These are phyloP conservation scores for Aspergillus coremiiformis DNA, from an alignment of 495 filamentous ascomycete genomes.

Conservation along the genomic window DNA sequence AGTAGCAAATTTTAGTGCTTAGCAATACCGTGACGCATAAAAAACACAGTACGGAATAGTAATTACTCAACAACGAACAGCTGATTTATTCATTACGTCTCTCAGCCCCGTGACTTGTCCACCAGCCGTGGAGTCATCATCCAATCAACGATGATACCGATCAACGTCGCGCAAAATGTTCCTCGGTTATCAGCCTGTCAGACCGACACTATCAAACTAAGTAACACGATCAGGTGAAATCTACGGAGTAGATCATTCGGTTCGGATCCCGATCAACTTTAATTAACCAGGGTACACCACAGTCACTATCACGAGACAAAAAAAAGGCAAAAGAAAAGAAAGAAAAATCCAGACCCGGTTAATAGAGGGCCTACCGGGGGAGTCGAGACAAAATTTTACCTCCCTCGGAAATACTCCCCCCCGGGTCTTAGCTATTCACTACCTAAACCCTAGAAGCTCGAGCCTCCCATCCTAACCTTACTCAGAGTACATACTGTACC, in stretches of 20 bases:
- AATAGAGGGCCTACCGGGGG: too few species aligned
- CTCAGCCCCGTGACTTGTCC: background rate
- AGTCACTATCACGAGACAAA: background rate
- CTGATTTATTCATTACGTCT: background rate
- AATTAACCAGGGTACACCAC: background rate
- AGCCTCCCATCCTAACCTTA: background rate
- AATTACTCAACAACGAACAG: too few species aligned
- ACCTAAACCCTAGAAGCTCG: background rate
- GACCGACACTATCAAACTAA: background rate
- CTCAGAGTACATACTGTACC: background rate
- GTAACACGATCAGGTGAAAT: background rate
- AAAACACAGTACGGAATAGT: too few species aligned
- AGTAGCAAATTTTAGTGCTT: too few species aligned
- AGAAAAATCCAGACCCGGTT: background rate
- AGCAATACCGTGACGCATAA: background rate
- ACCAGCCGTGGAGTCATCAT: background rate
- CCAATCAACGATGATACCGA: background rate
- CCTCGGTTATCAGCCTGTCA: background rate
- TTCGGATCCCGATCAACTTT: background rate
- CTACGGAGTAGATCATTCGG: background rate
- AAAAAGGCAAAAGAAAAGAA: background rate
- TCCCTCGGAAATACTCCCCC: background rate
- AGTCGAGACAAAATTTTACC: background rate
- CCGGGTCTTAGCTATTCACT: background rate
- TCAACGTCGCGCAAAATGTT: background rate